phyloP scores from a whole-genome alignment of 2,329 filamentous ascomycete species.

The Fonsecaea monophora region DNA sequence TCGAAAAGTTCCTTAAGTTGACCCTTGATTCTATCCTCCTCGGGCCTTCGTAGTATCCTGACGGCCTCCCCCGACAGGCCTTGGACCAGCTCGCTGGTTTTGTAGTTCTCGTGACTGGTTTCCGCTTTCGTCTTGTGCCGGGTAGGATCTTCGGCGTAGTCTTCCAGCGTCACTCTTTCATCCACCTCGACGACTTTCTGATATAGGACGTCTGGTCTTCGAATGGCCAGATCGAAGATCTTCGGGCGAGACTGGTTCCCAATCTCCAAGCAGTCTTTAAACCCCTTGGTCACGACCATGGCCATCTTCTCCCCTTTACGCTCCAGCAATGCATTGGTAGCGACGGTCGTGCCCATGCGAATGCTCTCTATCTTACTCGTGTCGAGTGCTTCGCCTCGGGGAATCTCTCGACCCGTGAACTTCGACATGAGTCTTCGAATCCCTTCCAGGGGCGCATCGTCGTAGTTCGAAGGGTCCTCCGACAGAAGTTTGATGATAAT shows the following conservation, averaged over 20 bases:
- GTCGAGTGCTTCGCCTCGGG: slow-evolving; percentile 78
- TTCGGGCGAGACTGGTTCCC: slow-evolving; percentile 88
- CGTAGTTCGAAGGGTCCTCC: slow-evolving; percentile 87
- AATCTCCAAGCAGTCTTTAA: slow-evolving; percentile 85
- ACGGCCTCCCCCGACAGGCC: slow-evolving; percentile 78
- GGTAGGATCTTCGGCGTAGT: slow-evolving; percentile 86
- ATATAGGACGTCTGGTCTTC: slow-evolving; percentile 86
- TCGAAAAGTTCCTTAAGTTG: slow-evolving; percentile 73
- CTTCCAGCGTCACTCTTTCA: slow-evolving; percentile 87
- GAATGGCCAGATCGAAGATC: slow-evolving; percentile 89
- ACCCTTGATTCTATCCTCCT: slow-evolving; percentile 58
- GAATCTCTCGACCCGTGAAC: slow-evolving; percentile 77
- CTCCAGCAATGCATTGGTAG: slow-evolving; percentile 89
- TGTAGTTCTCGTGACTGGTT: slow-evolving; percentile 57
- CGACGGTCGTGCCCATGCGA: slow-evolving; percentile 94
- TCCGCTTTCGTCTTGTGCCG: slow-evolving; percentile 64
- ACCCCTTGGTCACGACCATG: slow-evolving; percentile 84
- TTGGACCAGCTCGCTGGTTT: slow-evolving; percentile 60
- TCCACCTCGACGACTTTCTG: slow-evolving; percentile 86
- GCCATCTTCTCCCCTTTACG: slow-evolving; percentile 89
- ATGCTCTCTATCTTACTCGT: slow-evolving; percentile 87
- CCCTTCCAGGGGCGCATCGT: slow-evolving; percentile 87
- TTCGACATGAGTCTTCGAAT: slow-evolving; percentile 84
- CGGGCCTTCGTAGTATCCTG: slow-evolving; percentile 69
- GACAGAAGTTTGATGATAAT: slow-evolving; percentile 87